A percentile compares a stretch with the other conserved stretches of the same genome.
Evolutionary conservation across 768 basidiomycete genomes (phyloP).

Genomic region (Amanita subjunquillea): DNA sequence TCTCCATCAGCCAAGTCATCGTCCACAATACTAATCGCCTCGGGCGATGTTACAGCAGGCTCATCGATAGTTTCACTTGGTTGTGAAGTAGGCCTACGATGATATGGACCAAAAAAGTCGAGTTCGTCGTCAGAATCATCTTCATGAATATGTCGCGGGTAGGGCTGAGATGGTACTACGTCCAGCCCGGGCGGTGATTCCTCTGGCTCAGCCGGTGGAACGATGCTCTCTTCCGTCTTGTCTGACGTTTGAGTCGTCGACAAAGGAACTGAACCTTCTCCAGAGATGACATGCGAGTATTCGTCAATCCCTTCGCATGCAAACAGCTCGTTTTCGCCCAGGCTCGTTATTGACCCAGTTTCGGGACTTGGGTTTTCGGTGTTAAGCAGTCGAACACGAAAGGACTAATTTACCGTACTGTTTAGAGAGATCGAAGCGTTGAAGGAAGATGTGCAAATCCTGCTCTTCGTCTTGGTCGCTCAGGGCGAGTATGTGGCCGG

Average conservation of each 20-base stretch:
- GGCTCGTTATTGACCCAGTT: constrained; percentile 18
- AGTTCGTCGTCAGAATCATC: constrained; percentile 30
- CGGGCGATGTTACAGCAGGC: neutral
- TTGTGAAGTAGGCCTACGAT: constrained; percentile 6
- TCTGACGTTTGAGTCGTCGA: neutral
- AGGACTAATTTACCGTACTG: constrained; percentile 26
- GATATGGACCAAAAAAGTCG: constrained; percentile 25
- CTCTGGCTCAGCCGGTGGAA: neutral
- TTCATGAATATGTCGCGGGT: constrained; percentile 2
- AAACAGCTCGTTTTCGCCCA: constrained; percentile 15
- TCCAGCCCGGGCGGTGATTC: neutral
- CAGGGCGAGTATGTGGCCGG: constrained; percentile 27
- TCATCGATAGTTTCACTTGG: neutral
- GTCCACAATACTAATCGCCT: constrained; percentile 8
- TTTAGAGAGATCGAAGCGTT: constrained; percentile 43
- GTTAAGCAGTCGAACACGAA: neutral
- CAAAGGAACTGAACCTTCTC: neutral
- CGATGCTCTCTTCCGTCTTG: neutral
- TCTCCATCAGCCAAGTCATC: constrained; percentile 9
- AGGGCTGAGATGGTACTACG: neutral
- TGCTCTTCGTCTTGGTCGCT: constrained; percentile 28
- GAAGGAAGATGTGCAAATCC: constrained; percentile 41
- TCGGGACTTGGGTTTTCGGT: constrained; percentile 18
- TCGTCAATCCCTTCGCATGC: constrained; percentile 5
- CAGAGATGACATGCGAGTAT: neutral